Evolutionary conservation across 495 filamentous ascomycete species (phyloP), one percentile per base, ranked within the genome.

Genomic region (Aspergillus sparsus): DNA sequence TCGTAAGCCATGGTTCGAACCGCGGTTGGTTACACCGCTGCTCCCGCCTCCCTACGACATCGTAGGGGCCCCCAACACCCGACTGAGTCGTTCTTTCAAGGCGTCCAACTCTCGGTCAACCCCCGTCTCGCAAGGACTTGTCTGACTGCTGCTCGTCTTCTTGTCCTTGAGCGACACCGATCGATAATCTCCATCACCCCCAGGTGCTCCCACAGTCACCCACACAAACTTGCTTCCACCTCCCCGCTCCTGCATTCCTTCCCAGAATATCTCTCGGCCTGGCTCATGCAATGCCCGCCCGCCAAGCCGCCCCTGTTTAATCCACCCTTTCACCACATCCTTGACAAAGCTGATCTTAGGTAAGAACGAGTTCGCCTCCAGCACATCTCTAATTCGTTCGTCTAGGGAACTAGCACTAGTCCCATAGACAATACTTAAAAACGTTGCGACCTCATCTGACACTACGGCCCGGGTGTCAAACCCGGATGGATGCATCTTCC

Each of bases 171-270:
- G 44, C 44, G 76, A 66, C 16, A 80, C 66, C 6, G 74, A 75
- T 12, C 74, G 74, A 66, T 82, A 80, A 49, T 77, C 71, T 3
- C 76, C 80, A 74, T 96, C 91, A 3, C 90, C 91, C 62, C 84
- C 84, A 49, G 84, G 82, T 8, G 89, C 88, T 5, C 91, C 91
- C 39, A 94, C 89, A 0, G 86, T 91, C 5, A 90, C 89, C 91
- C 91, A 94, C 15, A 92, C 89, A 54, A 89, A 84, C 73, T 92
- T 93, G 49, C 82, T 84, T 10, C 82, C 80, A 41, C 82, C 79
- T 47, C 82, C 61, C 13, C 74, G 71, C 74, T 90, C 87, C 55
- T 87, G 80, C 32, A 78, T 70, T 13, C 90, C 91, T 7, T 80
- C 80, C 90, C 90, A 93, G 63, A 81, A 81, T 52, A 89, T 74